Percentiles rank a stretch among this genome's conserved stretches.
Evolutionary conservation across 495 filamentous ascomycete genomes (phyloP).

Genomic region (Aspergillus egyptiacus): DNA sequence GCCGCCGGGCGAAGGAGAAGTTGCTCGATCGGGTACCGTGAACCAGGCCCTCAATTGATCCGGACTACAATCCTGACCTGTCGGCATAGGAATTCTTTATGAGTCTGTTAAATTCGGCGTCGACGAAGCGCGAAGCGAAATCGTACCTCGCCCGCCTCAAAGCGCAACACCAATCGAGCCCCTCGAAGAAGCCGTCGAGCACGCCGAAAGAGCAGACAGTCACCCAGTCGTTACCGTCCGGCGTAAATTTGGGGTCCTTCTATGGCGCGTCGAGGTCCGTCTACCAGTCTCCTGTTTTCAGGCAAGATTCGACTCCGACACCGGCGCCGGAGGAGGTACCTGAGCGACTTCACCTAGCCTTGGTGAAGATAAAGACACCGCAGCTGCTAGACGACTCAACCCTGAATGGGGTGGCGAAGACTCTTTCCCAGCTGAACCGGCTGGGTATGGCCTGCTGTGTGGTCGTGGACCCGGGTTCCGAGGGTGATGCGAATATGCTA

Average conservation of each 20-base stretch:
- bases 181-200: slow-evolving; percentile 15
- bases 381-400: slow-evolving; percentile 61
- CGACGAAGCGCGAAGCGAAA: slow-evolving; percentile 86
- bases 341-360: slow-evolving; percentile 64
- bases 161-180: slow-evolving; percentile 29
- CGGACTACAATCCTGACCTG: background rate
- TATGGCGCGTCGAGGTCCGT: slow-evolving; percentile 56
- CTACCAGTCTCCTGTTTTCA: slow-evolving; percentile 57
- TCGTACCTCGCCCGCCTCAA: slow-evolving; percentile 79
- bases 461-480: slow-evolving; percentile 63
- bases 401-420: slow-evolving; percentile 71
- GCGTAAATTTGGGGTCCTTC: slow-evolving; percentile 58
- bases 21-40: slow-evolving; percentile 37
- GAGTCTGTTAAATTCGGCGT: slow-evolving; percentile 73
- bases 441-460: slow-evolving; percentile 78
- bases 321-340: slow-evolving; percentile 25
- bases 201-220: slow-evolving; percentile 17
- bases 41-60: background rate
- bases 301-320: slow-evolving; percentile 40
- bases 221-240: slow-evolving; percentile 27
- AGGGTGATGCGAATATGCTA: slow-evolving; percentile 28
- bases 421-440: slow-evolving; percentile 71
- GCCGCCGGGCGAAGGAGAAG: slow-evolving; percentile 45
- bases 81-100: slow-evolving; percentile 71
- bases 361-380: slow-evolving; percentile 77